Base-by-base conservation (phyloP, 768 basidiomycete genomes). In the Pleurotus tuoliensis region DNA sequence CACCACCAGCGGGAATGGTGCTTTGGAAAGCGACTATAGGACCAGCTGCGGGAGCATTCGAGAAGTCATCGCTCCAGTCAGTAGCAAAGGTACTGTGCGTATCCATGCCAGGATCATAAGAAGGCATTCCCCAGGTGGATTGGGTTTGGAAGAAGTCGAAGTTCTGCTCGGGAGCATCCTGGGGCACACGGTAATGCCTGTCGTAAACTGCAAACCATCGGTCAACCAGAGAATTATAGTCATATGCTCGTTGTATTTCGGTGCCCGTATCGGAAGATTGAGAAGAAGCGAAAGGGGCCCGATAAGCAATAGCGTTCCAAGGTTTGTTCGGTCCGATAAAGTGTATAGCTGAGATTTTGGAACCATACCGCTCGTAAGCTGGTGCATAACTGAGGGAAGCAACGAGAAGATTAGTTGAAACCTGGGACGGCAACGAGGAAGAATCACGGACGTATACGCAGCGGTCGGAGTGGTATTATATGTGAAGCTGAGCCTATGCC, bases 391-490 rank as follows among this genome's bases (percentile, higher is more conserved):
- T 95, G 55, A 43, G 61, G 64, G 62, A 56, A 55, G 48, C 5
- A 25, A 34, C 12, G n/a, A 16, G 48, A 48, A 30, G 61, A 64
- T 61, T 69, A 67, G 57, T 64, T 58, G 61, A 60, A 63, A 59
- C 47, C 64, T 60, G 65, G 59, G 55, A 44, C 66, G 58, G 66
- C 52, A 52, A 53, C 61, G 27, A 61, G 63, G 46, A 57, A 22
- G 44, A 55, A 59, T 56, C 34, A 83, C 91, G 78, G 66, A 95
- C 89, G 92, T 94, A 76, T 98, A 98, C 54, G 88, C 93, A 57
- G 96, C 94, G 12, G 94, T 94, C 15, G 97, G 97, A 2, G 97
- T 98, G 13, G 95, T 97, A 71, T 99, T 99, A 76, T 97, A 99
- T 41, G 87, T 92, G 73, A 98, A 99, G 68, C 94, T 94, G 62